phyloP scores from a whole-genome alignment of 2,329 filamentous ascomycete genomes.

The Alternaria brassicae region DNA sequence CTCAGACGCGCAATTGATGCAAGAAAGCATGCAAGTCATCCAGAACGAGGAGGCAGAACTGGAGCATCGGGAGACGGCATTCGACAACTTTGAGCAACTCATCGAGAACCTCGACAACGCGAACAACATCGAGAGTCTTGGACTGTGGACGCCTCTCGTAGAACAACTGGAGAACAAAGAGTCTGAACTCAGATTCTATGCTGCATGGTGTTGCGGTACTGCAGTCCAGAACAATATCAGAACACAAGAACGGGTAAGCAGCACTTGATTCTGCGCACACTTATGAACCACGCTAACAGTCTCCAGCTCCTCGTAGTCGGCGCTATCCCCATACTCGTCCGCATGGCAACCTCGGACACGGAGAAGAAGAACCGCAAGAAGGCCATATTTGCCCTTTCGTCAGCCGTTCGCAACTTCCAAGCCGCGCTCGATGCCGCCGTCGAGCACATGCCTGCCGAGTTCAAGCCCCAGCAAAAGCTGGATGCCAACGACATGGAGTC shows the following conservation, averaged over 20 bases:
- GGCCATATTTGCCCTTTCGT: conserved; percentile 88
- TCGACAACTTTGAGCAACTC: conserved; percentile 41
- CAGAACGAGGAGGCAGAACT: conserved; percentile 54
- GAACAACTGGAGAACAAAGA: conserved; percentile 72
- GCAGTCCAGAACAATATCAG: conserved; percentile 95
- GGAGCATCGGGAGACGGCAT: conserved; percentile 28
- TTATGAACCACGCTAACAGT: conserved; percentile 20
- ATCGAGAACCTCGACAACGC: conserved; percentile 77
- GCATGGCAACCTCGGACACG: conserved; percentile 67
- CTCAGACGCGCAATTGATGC: conserved; percentile 92
- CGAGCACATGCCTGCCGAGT: conserved; percentile 69
- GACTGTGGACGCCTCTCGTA: conserved; percentile 83
- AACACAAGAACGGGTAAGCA: conserved; percentile 73
- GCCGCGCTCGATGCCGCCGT: conserved; percentile 71
- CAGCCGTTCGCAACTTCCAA: conserved; percentile 86
- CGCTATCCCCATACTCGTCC: conserved; percentile 73
- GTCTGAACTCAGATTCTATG: conserved; percentile 77
- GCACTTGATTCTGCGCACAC: not conserved
- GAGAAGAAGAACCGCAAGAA: conserved; percentile 76
- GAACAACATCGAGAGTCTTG: conserved; percentile 83
- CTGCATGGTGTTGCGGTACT: conserved; percentile 93
- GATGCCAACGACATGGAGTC: conserved; percentile 88
- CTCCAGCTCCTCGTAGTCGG: conserved; percentile 63
- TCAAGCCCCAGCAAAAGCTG: conserved; percentile 66
- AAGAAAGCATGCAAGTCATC: conserved; percentile 79